phyloP scores from a whole-genome alignment of 2,329 filamentous ascomycete species.

The Colletotrichum falcatum region DNA sequence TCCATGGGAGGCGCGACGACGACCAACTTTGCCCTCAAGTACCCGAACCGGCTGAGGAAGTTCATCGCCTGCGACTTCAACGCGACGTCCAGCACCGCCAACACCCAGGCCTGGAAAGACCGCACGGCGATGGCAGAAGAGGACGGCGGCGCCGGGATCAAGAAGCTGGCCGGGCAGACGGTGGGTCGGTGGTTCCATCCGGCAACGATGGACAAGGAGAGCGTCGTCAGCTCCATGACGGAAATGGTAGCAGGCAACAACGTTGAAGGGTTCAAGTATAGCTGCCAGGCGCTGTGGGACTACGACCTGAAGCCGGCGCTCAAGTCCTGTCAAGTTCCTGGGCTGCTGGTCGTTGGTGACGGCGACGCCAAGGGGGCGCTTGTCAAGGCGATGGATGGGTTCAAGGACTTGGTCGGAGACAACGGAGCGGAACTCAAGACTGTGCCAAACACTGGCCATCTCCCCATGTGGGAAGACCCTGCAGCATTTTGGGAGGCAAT shows the following conservation, averaged over 20 bases:
- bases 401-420: constrained; percentile 69
- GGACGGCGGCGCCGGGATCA: constrained; percentile 68
- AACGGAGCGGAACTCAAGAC: constrained; percentile 69
- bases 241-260: constrained; percentile 78
- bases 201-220: constrained; percentile 58
- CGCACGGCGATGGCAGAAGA: constrained; percentile 75
- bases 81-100: constrained; percentile 75
- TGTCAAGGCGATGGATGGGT: constrained; percentile 83
- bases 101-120: constrained; percentile 83
- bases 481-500: constrained; percentile 75
- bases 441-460: constrained; percentile 78
- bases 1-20: constrained; percentile 85
- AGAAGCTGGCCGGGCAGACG: constrained; percentile 75
- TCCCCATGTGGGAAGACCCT: constrained; percentile 86
- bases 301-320: constrained; percentile 75
- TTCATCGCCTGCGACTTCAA: constrained; percentile 87
- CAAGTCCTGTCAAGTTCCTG: constrained; percentile 66
- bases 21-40: constrained; percentile 76
- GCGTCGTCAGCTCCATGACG: constrained; percentile 67
- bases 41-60: constrained; percentile 67
- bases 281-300: constrained; percentile 77
- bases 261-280: constrained; percentile 75
- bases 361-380: constrained; percentile 77
- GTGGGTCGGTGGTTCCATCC: constrained; percentile 85
- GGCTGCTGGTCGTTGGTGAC: constrained; percentile 78